These are phyloP conservation scores for Backusella australiensis DNA, from an alignment of 192 early-diverging fungal genomes.

Conservation along the genomic window DNA sequence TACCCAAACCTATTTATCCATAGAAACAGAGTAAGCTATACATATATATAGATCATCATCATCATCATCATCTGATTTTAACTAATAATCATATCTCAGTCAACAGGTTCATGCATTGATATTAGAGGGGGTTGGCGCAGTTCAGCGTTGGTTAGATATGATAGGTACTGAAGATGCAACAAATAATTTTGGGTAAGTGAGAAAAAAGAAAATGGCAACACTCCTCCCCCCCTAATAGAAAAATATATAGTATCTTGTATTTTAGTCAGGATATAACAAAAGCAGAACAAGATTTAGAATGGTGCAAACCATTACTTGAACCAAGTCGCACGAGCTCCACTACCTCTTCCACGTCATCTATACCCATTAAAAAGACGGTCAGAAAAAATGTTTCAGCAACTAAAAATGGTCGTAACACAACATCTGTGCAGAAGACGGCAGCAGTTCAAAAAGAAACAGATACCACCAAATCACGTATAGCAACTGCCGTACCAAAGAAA, in stretches of 20 bases:
- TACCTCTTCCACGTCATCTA: background rate
- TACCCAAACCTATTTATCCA: background rate
- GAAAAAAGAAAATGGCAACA: background rate
- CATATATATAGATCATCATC: background rate
- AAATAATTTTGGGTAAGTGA: background rate
- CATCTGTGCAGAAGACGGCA: background rate
- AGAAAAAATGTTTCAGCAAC: background rate
- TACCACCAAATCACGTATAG: conserved; percentile 6
- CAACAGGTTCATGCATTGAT: conserved; percentile 5
- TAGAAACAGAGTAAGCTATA: background rate
- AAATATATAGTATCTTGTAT: background rate
- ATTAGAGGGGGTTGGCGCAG: conserved; percentile 12
- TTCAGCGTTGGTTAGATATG: conserved; percentile 2
- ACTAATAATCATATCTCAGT: background rate
- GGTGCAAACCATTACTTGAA: background rate
- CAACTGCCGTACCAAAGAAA: background rate
- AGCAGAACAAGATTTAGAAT: conserved; percentile 1
- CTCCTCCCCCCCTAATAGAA: background rate
- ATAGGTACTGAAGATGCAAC: background rate
- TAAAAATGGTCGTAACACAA: background rate
- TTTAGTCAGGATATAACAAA: background rate
- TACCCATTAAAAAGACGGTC: conserved; percentile 2
- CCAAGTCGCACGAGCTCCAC: background rate
- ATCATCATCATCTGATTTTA: no score
- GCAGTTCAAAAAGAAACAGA: background rate